Evolutionary conservation across 1,284 basidiomycete species (phyloP), one percentile per base, ranked within the genome.

Genomic region (Kwoniella shivajii): DNA sequence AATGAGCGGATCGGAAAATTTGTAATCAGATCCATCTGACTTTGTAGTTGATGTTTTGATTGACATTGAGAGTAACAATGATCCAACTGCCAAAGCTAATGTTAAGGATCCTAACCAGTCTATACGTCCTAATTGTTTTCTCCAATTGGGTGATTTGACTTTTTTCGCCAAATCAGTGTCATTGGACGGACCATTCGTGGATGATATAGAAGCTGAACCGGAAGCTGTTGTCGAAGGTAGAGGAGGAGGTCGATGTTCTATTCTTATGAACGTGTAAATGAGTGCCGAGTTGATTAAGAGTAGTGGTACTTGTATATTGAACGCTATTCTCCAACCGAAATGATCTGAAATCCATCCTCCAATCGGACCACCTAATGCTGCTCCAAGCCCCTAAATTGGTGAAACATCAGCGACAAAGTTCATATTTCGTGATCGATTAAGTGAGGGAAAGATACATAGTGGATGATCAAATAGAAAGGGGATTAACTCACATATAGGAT

Each of bases 331-430:
- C 91, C 90, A 93, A 67, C 90, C 90, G 68, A 89, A 86, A 14
- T 68, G 81, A 74, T 93, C 91, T 65, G 88, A 87, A 57, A 90
- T 82, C 86, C 86, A 92, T 16, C 92, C 91, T 43, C 92, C 92
- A 4, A 93, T 67, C 14, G 92, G 92, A 24, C 90, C 92, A 49
- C 91, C 67, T 22, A 67, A 33, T 4, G 64, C 67, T 14, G 62
- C 61, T 6, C 60, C 66, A 30, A 31, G n/a, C 11, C 51, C 51
- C 51, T 53, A 24, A 13, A 34, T 18, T n/a, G 20, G n/a, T 11
- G 16, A 7, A 20, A 20, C 20, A 9, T 24, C 18, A 42, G 22
- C 20, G 26, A 22, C 6, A 10, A 38, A 38, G 6, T 6, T 18
- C n/a, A 38, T 6, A 6, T 14, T 38, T 14, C 20, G 13, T 6